These are phyloP conservation scores for Quaeritorhiza haematococci DNA, from an alignment of 371 early-diverging fungal genomes.

Conservation along the genomic window DNA sequence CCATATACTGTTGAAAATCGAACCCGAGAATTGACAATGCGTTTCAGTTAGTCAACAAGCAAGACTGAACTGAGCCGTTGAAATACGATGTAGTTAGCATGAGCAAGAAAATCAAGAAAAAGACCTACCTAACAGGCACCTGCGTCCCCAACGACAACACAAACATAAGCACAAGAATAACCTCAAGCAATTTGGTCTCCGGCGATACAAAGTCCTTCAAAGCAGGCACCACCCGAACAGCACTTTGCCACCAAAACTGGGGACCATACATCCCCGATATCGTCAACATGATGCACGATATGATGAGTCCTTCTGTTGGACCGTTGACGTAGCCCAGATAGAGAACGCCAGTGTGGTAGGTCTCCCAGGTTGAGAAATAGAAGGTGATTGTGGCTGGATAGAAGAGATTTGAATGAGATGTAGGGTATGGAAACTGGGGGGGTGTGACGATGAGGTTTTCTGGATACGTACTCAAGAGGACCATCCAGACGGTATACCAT, in stretches of 20 bases:
- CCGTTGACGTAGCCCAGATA: conserved; percentile 92
- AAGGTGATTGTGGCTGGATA: conserved; percentile 73
- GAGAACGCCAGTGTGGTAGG: conserved; percentile 89
- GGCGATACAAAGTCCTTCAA: conserved; percentile 4
- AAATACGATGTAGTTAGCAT: no score
- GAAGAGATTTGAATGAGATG: no score
- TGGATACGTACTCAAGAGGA: conserved; percentile 23
- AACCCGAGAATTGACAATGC: conserved; percentile 24
- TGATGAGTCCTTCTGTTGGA: conserved; percentile 90
- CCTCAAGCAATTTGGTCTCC: conserved; percentile 41
- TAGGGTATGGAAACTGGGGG: conserved; percentile 16
- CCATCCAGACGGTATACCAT: conserved; percentile 61
- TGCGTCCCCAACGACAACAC: conserved; percentile 52
- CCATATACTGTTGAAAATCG: conserved; percentile 54
- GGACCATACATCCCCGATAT: conserved; percentile 72
- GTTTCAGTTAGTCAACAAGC: no score
- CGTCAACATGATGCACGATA: conserved; percentile 63
- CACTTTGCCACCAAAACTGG: conserved; percentile 13
- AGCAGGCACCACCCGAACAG: conserved; percentile 1
- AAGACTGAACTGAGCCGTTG: no score
- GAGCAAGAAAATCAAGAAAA: no score
- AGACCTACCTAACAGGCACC: conserved; percentile 57
- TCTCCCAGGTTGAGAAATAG: conserved; percentile 92
- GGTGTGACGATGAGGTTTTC: neutral
- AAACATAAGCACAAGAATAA: conserved; percentile 52